Evolutionary conservation across 2,329 filamentous ascomycete species (phyloP), one percentile per base, ranked within the genome.

Genomic region (Sphaerulina vaccinii): DNA sequence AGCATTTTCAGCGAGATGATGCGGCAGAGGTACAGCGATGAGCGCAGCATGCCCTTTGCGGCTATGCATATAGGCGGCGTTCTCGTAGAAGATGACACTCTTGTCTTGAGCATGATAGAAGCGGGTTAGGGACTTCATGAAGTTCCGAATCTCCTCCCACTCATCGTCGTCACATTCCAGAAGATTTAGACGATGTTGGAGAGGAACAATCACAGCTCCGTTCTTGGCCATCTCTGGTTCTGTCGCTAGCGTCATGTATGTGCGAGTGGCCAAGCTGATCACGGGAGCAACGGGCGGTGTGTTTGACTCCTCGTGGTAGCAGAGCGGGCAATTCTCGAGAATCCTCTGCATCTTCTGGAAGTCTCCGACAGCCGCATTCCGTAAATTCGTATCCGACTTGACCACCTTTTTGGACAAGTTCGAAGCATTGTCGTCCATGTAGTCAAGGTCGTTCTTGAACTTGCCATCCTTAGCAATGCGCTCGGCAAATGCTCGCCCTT

Each of bases 151-250:
- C 71, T 99, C 93, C 68, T 99, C 93, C 95, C 95, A 99, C 69
- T 99, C 93, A 67, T 99, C 93, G 66, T 99, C 92, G 70, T 97
- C 92, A 70, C 93, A 99, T 70, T 96, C 92, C n/a, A 99, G 76
- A 0, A 99, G 82, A 68, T 97, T 99, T 19, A 79, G 84, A 46
- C 86, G 85, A 68, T 99, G 93, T 61, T 90, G 83, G 18, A 93
- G 83, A 5, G 93, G 93, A 2, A 91, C 90, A 56, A 99, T 93
- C 51, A 93, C 85, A 5, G 91, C 88, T 42, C 90, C 87, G 39
- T 89, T 89, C 43, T 88, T 80, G 60, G 82, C 87, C 37, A 99
- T 75, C 66, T 97, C 92, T 0, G 93, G 95, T 61, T 92, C 86
- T 0, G 93, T 95, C 8, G 91, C 85, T 1, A 99, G 79, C 0